phyloP scores from a whole-genome alignment of 192 early-diverging fungal genomes.

The Entomortierella lignicola region DNA sequence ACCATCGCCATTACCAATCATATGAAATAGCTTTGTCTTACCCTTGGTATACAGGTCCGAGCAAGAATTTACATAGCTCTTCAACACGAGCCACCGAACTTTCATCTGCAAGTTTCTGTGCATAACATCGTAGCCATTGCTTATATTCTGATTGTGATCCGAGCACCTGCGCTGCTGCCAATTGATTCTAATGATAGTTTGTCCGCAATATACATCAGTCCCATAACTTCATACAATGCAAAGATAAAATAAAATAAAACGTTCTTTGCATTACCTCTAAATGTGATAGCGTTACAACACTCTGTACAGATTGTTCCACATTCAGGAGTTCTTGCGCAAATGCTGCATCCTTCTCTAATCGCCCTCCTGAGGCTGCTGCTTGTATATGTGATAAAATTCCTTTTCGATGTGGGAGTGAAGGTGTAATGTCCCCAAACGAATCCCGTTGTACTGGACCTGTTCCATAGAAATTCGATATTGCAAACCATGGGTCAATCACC shows the following conservation, averaged over 20 bases:
- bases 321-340: constrained; percentile 49
- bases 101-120: constrained; percentile 73
- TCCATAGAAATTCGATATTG: constrained; percentile 59
- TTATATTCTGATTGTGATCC: constrained; percentile 69
- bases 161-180: constrained; percentile 62
- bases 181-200: constrained; percentile 58
- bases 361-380: constrained; percentile 15
- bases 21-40: constrained; percentile 20
- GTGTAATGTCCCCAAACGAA: constrained; percentile 32
- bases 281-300: constrained; percentile 59
- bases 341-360: constrained; percentile 35
- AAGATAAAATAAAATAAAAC: neutral
- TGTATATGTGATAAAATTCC: constrained; percentile 45
- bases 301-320: constrained; percentile 45
- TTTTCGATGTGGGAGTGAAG: constrained; percentile 19
- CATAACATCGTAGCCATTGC: constrained; percentile 72
- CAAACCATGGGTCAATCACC: constrained; percentile 70
- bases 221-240: neutral
- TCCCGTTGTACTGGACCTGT: constrained; percentile 31
- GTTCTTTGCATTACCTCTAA: constrained; percentile 50
- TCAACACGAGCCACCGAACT: constrained; percentile 66
- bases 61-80: constrained; percentile 76
- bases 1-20: too few species aligned
- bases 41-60: constrained; percentile 65
- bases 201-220: neutral